Evolutionary conservation across 2,329 filamentous ascomycete genomes (phyloP).

Genomic region (Incumbomyces lentus): DNA sequence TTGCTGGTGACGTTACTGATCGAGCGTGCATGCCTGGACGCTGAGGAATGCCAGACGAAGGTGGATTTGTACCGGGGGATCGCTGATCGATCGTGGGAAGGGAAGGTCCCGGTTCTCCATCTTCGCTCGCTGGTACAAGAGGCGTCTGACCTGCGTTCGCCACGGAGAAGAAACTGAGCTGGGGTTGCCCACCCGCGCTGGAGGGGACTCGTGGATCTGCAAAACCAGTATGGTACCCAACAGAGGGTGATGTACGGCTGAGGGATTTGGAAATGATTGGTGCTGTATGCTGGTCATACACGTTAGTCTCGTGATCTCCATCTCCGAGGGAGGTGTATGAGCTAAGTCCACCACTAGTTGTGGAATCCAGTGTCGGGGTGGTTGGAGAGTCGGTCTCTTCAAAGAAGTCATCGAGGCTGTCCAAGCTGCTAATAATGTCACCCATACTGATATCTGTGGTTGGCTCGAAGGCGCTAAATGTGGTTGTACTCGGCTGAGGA

Average conservation of each 20-base stretch:
- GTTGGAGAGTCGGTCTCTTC: constrained; percentile 59
- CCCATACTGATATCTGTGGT: constrained; percentile 54
- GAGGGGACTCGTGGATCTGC: constrained; percentile 57
- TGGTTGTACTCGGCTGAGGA: constrained; percentile 62
- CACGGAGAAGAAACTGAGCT: constrained; percentile 14
- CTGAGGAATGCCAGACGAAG: neutral
- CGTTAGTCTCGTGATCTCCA: constrained; percentile 63
- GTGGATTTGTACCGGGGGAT: constrained; percentile 23
- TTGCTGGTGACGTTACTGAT: constrained; percentile 71
- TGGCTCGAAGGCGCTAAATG: constrained; percentile 78
- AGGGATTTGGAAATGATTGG: constrained; percentile 80
- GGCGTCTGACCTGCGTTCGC: constrained; percentile 14
- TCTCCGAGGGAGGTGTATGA: neutral
- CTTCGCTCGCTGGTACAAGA: constrained; percentile 19
- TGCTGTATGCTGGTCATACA: constrained; percentile 88
- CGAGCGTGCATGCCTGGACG: constrained; percentile 67
- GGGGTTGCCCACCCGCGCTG: constrained; percentile 37
- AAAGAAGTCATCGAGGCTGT: constrained; percentile 74
- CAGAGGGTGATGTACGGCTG: constrained; percentile 57
- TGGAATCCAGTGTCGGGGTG: constrained; percentile 45
- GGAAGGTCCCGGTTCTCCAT: constrained; percentile 45
- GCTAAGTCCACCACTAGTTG: neutral
- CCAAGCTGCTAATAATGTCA: constrained; percentile 69
- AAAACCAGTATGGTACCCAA: constrained; percentile 80
- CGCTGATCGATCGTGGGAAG: constrained; percentile 45